Conservation (phyloP, 2,329 filamentous ascomycete species). For the Beauveria caledonica region DNA sequence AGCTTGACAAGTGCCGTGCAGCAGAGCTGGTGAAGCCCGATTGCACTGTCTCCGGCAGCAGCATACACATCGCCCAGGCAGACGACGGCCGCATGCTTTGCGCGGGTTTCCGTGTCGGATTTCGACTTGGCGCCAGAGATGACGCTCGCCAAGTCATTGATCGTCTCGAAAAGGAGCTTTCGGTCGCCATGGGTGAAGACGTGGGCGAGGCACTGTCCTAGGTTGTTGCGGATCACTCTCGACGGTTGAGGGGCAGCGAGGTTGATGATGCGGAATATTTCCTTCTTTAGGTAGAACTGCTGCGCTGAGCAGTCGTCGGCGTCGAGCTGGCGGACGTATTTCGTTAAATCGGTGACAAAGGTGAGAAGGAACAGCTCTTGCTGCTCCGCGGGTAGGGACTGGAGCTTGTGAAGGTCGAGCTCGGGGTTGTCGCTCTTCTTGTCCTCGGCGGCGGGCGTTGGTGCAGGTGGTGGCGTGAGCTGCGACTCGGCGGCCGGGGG, state of each 20-base stretch:
- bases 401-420: slow-evolving; percentile 83
- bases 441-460: slow-evolving; percentile 19
- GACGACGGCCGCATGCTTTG: slow-evolving; percentile 79
- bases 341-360: slow-evolving; percentile 74
- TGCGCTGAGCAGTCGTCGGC: slow-evolving; percentile 77
- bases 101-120: slow-evolving; percentile 65
- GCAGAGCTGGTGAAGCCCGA: slow-evolving; percentile 69
- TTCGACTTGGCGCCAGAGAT: slow-evolving; percentile 66
- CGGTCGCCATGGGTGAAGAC: slow-evolving; percentile 81
- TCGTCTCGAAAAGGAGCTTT: slow-evolving; percentile 86
- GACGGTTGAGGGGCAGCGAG: slow-evolving; percentile 77
- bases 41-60: slow-evolving; percentile 87
- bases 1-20: slow-evolving; percentile 67
- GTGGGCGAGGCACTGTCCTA: slow-evolving; percentile 75
- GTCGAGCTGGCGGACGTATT: slow-evolving; percentile 67
- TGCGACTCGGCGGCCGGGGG: slow-evolving; percentile 19
- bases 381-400: slow-evolving; percentile 83
- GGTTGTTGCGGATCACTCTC: slow-evolving; percentile 79
- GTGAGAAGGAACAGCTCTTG: slow-evolving; percentile 91
- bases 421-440: slow-evolving; percentile 52
- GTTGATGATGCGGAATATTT: slow-evolving; percentile 87
- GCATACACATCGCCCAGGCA: slow-evolving; percentile 86
- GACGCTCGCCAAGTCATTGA: slow-evolving; percentile 76
- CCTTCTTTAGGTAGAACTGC: slow-evolving; percentile 86
- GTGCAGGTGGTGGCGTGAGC: slow-evolving; percentile 26